phyloP scores from a whole-genome alignment of 352 stramenopile species.

The Globisporangium solare region DNA sequence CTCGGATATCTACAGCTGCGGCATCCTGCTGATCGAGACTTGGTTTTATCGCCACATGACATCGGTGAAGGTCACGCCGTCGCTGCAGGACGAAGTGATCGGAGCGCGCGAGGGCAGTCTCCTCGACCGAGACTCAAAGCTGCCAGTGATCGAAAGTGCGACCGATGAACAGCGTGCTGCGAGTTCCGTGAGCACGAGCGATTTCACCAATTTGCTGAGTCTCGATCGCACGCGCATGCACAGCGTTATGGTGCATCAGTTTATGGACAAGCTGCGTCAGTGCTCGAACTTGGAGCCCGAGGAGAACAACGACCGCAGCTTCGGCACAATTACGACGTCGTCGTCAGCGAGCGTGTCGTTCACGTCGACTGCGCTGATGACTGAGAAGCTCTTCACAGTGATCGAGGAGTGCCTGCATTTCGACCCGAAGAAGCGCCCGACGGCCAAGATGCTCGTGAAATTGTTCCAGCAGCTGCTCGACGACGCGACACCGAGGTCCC shows the following conservation, averaged over 20 bases:
- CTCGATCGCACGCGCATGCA: constrained; percentile 17
- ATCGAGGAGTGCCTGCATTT: constrained; percentile 60
- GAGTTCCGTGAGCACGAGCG: neutral
- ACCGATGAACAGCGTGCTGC: constrained; percentile 2
- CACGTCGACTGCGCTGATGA: constrained; percentile 26
- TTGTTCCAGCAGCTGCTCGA: constrained; percentile 43
- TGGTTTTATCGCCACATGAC: constrained; percentile 48
- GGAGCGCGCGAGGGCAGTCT: constrained; percentile 3
- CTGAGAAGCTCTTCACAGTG: constrained; percentile 37
- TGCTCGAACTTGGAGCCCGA: constrained; percentile 28
- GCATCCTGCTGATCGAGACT: constrained; percentile 50
- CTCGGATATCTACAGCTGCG: constrained; percentile 55
- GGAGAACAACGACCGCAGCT: constrained; percentile 31
- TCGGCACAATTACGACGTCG: constrained; percentile 35
- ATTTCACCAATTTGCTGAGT: constrained; percentile 3
- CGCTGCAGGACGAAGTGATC: constrained; percentile 13
- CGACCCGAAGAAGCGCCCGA: constrained; percentile 49
- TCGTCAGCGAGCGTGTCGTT: constrained; percentile 27
- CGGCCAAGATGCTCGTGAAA: constrained; percentile 44
- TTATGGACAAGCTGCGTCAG: constrained; percentile 47
- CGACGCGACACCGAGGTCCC: constrained; percentile 12
- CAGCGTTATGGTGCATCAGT: constrained; percentile 34
- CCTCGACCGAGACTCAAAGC: constrained; percentile 2
- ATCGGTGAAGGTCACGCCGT: constrained; percentile 23
- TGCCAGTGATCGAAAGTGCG: constrained; percentile 10